A percentile compares a stretch with the other conserved stretches of the same genome.
Conservation (phyloP, 495 filamentous ascomycete species). For the Neurospora sp. region DNA sequence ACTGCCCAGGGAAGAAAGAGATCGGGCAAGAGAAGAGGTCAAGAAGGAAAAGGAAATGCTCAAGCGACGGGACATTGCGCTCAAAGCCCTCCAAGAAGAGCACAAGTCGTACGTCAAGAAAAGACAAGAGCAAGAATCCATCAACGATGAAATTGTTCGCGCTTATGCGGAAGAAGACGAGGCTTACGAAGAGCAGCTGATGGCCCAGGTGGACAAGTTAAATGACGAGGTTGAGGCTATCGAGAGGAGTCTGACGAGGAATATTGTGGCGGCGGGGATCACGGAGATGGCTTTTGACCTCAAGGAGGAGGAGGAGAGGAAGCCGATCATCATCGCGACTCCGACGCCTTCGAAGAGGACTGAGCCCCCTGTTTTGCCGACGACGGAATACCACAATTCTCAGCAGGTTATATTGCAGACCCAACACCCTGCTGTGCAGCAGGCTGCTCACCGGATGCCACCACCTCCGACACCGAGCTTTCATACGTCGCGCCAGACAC, state of each 20-base stretch:
- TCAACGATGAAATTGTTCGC: slow-evolving; percentile 25
- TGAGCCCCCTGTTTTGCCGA: background rate
- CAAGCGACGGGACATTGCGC: background rate
- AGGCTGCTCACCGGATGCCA: background rate
- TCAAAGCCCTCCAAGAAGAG: slow-evolving; percentile 19
- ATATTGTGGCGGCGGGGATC: slow-evolving; percentile 25
- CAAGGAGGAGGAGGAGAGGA: slow-evolving; percentile 16
- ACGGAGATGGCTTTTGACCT: slow-evolving; percentile 17
- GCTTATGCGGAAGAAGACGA: slow-evolving; percentile 30
- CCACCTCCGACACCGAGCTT: background rate
- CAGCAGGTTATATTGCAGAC: slow-evolving; percentile 39
- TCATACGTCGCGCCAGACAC: background rate
- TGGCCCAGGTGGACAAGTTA: slow-evolving; percentile 22
- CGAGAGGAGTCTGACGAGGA: slow-evolving; percentile 16
- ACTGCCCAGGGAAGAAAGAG: slow-evolving; percentile 20
- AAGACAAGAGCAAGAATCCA: slow-evolving; percentile 18
- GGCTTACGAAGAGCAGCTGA: slow-evolving; percentile 26
- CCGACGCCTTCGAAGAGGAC: background rate
- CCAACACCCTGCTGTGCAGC: slow-evolving; percentile 13
- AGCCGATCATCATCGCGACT: slow-evolving; percentile 8
- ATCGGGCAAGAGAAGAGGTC: slow-evolving; percentile 22
- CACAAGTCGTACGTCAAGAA: slow-evolving; percentile 21
- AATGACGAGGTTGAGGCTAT: slow-evolving; percentile 19
- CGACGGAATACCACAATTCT: background rate
- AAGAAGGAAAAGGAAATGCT: slow-evolving; percentile 18